Evolutionary conservation across 1,139 yeast species (phyloP), one percentile per base, ranked within the genome.

Genomic region (Yamadazyma atlantica): DNA sequence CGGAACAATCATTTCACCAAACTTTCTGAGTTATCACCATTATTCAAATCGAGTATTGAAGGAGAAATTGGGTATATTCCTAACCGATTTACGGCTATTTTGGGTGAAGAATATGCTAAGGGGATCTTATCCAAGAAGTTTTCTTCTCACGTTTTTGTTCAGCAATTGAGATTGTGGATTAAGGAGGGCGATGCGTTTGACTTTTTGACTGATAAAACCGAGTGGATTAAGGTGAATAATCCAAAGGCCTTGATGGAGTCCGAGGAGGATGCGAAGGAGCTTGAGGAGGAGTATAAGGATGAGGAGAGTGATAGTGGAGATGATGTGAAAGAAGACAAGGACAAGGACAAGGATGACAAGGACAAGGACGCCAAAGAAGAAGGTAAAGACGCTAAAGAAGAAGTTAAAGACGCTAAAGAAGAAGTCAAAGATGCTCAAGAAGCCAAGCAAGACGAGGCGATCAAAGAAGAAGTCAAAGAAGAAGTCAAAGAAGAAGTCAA

Each of bases 1-100:
- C 48, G 64, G 33, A 54, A 60, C 39, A 57, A 57, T 33, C 64
- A 60, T 46, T 59, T 60, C 36, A 46, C 52, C 21, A 37, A 49
- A 17, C 47, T 54, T 27, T 42, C 49, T 33, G 62, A 59, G 41
- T 39, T 60, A 10, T 50, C 52, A 14, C 67, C 67, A 14, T 49
- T 62, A 32, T 39, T 51, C 10, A 51, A 57, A 40, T 43, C 66
- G 0, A 33, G 40, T 17, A 52, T 66, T 13, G 73, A 68, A 49
- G 73, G 73, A 8, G 73, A 67, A 48, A 44, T 61, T 19, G 73
- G 70, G 2, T 69, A 66, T 45, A 50, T 67, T 10, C 74, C 74
- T 4, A 49, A 43, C 41, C 53, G 35, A 46, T 66, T 55, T 44
- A 48, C 59, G 3, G 53, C 53, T 4, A 52, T 65, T 11, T 54